Base-by-base conservation (phyloP, 139 green algal genomes). In the Volvox reticuliferus region DNA sequence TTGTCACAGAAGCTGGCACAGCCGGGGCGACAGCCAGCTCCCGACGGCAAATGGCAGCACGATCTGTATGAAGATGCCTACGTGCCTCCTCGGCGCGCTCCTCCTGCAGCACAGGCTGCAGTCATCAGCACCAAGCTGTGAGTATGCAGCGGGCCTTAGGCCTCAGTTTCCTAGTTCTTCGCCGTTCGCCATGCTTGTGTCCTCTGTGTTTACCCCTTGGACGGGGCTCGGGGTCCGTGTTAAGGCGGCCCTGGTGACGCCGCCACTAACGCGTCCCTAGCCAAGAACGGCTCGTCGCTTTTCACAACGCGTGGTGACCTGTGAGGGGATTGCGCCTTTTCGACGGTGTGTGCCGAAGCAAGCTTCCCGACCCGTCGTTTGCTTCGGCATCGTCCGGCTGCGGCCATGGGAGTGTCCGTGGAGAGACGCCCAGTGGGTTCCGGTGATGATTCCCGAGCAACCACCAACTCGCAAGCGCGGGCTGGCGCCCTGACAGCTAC, bases 41-140 rank as follows among this genome's bases (percentile, higher is more conserved):
- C 84, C 1, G 84, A 89, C 24, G 69, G 44, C 83, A 87, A 77
- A 18, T 90, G 86, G 86, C n/a, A 77, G 73, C 86, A 90, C 73
- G 86, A 90, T 33, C 67, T 85, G 73, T 90, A 85, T 61, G 0
- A 76, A 16, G 85, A 82, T 26, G 86, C 73, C 71, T 82, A 63
- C 55, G 55, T 3, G 9, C 75, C 50, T 0, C 32, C 37, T 44
- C 84, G 37, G 17, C 84, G 84, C 35, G 26, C 50, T 19, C 26
- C 82, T 12, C 61, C 83, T 26, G 35, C 20, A 28, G 9, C 67
- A 28, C 65, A 62, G 67, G 67, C 28, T 22, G 35, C 67, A 26
- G 63, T 2, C 2, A n/a, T 26, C 24, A 67, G 18, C 35, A 19
- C 69, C 84, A 90, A 90, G 86, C 86, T 90, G 86, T 90, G 86